Base-by-base conservation (phyloP, 108 stramenopile species). In the Nannochloropsis granulata region DNA sequence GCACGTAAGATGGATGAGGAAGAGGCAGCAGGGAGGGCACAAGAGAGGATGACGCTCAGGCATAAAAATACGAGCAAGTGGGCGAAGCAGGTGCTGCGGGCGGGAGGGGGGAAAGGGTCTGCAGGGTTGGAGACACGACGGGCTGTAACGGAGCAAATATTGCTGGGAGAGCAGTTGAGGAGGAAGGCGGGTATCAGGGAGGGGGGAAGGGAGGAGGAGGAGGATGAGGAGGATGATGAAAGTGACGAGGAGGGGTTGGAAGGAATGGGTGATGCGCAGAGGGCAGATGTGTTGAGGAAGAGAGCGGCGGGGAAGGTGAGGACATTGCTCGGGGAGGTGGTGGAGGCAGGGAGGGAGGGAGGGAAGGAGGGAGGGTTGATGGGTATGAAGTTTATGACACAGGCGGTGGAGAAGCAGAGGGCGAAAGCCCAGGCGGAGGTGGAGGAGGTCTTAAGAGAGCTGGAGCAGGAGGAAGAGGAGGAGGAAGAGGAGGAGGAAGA, bases 11-110 rank as follows among this genome's bases (percentile, higher is more conserved):
- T 93, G 82, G 90, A 93, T 82, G 97, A 97, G 81, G 92, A 94
- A 83, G 97, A 95, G 86, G 97, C 96, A 88, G 88, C 95, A 84
- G 94, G 95, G 23, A 89, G 97, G 34, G 97, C 96, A 87, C 94
- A 95, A 85, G 97, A 98, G 86, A 91, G 97, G 21, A 97, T 97
- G 96, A 96, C 94, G 44, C 89, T 97, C 82, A 92, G 93, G 56
- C 97, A 99, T 84, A 97, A 96, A 84, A 97, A 97, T 92, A 98
- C 96, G 3, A 92, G 93, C 82, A 97, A 98, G 92, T 98, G 97
- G 98, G 96, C 96, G n/a, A 93, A 94, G 83, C 90, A 93, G 34
- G 92, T 95, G 25, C 86, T 98, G 71, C 89, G 93, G 46, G 89
- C 94, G 43, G 95, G 96, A 45, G 43, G 92, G 90, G 56, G 56